A percentile compares a stretch with the other conserved stretches of the same genome.
Conservation (phyloP, 2,329 filamentous ascomycete genomes). For the Cryphonectria nitschkei region DNA sequence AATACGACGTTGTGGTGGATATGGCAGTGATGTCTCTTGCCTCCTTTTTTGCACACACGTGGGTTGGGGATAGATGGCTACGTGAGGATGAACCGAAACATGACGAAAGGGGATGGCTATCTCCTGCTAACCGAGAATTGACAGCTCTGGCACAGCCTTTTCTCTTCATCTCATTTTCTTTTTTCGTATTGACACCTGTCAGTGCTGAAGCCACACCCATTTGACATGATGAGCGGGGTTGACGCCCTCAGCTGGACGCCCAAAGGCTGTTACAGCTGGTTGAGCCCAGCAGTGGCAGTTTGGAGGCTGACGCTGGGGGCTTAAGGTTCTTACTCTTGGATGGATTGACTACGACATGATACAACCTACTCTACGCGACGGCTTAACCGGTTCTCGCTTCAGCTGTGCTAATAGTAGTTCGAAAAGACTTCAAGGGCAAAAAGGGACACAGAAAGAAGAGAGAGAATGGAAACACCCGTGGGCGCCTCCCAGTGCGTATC, state of each 20-base stretch:
- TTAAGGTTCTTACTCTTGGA: background rate
- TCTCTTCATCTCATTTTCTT: background rate
- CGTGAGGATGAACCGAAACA: background rate
- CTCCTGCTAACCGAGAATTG: background rate
- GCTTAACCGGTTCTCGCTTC: background rate
- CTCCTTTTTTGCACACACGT: too few relatives aligned
- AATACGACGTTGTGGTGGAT: background rate
- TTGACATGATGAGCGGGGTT: background rate
- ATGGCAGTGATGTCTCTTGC: background rate
- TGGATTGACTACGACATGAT: too few relatives aligned
- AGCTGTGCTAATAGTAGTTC: background rate
- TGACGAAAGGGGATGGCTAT: too few relatives aligned
- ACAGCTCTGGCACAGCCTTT: background rate
- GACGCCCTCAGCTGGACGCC: background rate
- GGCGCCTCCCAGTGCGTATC: background rate
- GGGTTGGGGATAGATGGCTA: background rate
- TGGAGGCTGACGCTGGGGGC: background rate
- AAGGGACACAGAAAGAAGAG: too few relatives aligned
- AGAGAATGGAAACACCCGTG: too few relatives aligned
- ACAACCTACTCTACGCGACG: background rate
- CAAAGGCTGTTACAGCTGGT: background rate
- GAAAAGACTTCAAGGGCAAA: too few relatives aligned
- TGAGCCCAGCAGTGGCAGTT: background rate
- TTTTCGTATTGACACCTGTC: background rate
- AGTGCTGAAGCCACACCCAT: background rate